A percentile compares a stretch with the other conserved stretches of the same genome.
Evolutionary conservation across 2,329 filamentous ascomycete genomes (phyloP).

Genomic region (Chrysosphaeria jannelii): DNA sequence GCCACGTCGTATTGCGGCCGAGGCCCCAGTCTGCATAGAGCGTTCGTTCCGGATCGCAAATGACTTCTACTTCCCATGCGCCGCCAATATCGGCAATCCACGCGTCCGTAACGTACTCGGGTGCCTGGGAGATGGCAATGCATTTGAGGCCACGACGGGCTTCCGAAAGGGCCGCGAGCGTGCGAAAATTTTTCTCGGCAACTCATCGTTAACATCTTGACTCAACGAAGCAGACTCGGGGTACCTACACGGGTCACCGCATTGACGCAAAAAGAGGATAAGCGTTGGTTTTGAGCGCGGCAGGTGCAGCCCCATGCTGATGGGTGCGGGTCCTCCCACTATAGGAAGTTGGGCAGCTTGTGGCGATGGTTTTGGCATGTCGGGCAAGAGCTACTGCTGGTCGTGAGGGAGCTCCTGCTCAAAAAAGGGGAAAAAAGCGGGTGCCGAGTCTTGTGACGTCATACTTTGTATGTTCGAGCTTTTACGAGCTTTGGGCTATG

Average conservation of each 20-base stretch:
- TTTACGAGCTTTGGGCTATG: too few relatives aligned
- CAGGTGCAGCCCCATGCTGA: conserved; percentile 19
- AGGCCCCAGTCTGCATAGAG: conserved; percentile 36
- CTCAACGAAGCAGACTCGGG: background rate
- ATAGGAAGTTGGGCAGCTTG: too few relatives aligned
- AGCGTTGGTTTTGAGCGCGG: conserved; percentile 24
- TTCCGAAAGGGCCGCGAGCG: conserved; percentile 19
- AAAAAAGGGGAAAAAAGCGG: too few relatives aligned
- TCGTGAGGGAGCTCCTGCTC: too few relatives aligned
- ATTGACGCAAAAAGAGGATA: conserved; percentile 39
- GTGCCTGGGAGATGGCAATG: conserved; percentile 31
- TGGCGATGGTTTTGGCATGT: too few relatives aligned
- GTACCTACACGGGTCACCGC: conserved; percentile 37
- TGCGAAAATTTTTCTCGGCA: conserved; percentile 33
- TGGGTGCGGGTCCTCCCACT: conserved; percentile 24
- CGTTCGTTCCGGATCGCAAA: conserved; percentile 25
- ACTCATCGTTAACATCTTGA: conserved; percentile 13
- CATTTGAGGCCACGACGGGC: conserved; percentile 20
- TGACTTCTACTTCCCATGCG: conserved; percentile 22
- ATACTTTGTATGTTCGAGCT: too few relatives aligned
- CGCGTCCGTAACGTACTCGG: conserved; percentile 17
- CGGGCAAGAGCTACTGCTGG: too few relatives aligned
- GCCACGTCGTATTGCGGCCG: conserved; percentile 26
- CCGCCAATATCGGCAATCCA: conserved; percentile 27
- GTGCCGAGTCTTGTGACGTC: too few relatives aligned